Evolutionary conservation across 257 asterid genomes (phyloP), one percentile per base, ranked within the genome.

Genomic region (Haberlea rhodopensis): DNA sequence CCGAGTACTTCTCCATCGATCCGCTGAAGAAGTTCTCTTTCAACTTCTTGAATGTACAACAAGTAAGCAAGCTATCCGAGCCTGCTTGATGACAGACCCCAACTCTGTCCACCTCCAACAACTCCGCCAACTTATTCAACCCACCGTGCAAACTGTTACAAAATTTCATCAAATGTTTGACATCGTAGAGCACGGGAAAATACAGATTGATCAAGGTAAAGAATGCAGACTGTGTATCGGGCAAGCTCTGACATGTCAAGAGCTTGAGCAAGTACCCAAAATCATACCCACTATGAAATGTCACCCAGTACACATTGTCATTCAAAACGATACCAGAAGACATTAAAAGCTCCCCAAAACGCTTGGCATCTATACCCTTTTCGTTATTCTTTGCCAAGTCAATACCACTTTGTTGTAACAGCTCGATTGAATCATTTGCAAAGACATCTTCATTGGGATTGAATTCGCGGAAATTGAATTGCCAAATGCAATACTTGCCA

Each of bases 391-490:
- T 71, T 15, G 19, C 53, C 1, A 81, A 78, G 53, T 81, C 84
- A 29, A 81, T 81, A 37, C 87, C 84, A 22, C 82, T 70, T 55
- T 76, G 74, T 46, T 72, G 72, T 52, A 81, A 67, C 57, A 81
- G 7, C 67, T 76, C 87, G 32, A 81, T 78, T 3, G 87, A 81
- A 21, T 78, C 84, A 27, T 66, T 60, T 1, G 80, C 84, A 9
- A 70, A 78, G 6, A 81, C 80, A 46, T 81, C 87, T n/a, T 68
- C 72, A 6, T 76, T 62, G 3, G 78, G 80, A 34, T 81, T 63
- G 68, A 81, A 81, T 55, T 78, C 84, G n/a, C 87, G 71, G 75
- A 81, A 81, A 52, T 81, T 81, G 78, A 81, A 81, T 48, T 81
- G 87, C 87, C 87, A 81, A 22, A 76, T 68, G 53, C 82, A 81